Base-by-base conservation (phyloP, 192 early-diverging fungal species). In the Haplosporangium gracile region DNA sequence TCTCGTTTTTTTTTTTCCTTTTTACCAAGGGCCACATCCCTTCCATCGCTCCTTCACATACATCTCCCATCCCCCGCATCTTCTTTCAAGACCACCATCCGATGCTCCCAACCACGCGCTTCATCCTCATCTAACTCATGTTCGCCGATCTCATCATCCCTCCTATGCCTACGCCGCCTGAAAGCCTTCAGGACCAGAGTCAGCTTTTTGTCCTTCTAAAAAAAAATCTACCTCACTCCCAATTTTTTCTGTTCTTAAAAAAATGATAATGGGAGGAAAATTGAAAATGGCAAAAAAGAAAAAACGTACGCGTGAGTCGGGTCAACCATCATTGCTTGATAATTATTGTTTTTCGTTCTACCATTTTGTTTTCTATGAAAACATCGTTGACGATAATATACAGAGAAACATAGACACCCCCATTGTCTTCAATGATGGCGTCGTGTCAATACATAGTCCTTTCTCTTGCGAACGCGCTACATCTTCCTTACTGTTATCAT, bases 161-260 rank as follows among this genome's bases (percentile, higher is more conserved):
- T 65, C 70, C 29, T 68, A 73, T 18, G 7, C 11, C 11, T 18
- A 24, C 49, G 9, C 22, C 55, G 20, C 38, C 8, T 13, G 11
- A 20, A 79, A 36, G 42, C 39, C 45, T 60, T 5, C 8, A 65
- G 79, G 79, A 80, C 79, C 79, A 80, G 79, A 80, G 79, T 80
- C 79, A 80, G 40, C 72, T 74, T 80, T 76, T 80, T 80, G 55
- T 42, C 39, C 22, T n/a, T 3, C 24, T 26, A 65, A 65, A 65
- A 65, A 63, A 65, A 65, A 60, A 29, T 29, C 36, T 70, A 38
- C 10, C 16, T 70, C 68, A 40, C 18, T 24, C 20, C 16, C 36
- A 29, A 29, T 18, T 53, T 22, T 57, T 57, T 57, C 24, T 57
- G 7, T 57, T 57, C 6, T 26, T 0, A 16, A 57, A 57, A 57